Evolutionary conservation across 129 eudicot species (phyloP).

Genomic region (Flaveria robusta): DNA sequence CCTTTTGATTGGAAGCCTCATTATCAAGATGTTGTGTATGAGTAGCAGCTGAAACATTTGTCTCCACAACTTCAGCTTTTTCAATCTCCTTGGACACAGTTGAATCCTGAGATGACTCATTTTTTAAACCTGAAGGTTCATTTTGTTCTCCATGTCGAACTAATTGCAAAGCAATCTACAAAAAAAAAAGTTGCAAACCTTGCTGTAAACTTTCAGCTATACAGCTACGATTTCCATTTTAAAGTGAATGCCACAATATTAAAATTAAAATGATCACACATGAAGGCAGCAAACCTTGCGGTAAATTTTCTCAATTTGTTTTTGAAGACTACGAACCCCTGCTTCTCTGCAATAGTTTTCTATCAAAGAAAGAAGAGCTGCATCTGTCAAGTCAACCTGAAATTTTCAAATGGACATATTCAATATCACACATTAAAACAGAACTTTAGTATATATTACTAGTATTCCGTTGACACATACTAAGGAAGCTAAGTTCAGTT

Average conservation of each 20-base stretch:
- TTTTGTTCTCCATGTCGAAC: constrained; percentile 65
- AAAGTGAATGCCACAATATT: background rate
- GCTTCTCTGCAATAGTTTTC: constrained; percentile 99
- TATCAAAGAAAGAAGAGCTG: constrained; percentile 88
- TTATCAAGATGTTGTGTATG: background rate
- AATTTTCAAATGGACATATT: background rate
- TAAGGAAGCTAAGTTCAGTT: background rate
- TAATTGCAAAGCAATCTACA: constrained; percentile 84
- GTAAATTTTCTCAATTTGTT: constrained; percentile 95
- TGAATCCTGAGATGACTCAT: constrained; percentile 31
- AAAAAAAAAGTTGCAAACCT: background rate
- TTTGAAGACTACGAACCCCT: constrained; percentile 95
- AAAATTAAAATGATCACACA: constrained; percentile 14
- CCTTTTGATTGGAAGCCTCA: constrained; percentile 36
- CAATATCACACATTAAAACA: too few species aligned
- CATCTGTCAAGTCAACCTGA: constrained; percentile 91
- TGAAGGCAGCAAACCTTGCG: constrained; percentile 66
- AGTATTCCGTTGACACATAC: background rate
- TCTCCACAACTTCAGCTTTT: constrained; percentile 56
- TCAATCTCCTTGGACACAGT: constrained; percentile 27
- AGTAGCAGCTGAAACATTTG: constrained; percentile 14
- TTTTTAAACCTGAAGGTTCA: constrained; percentile 40
- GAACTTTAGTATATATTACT: background rate
- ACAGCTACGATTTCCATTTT: background rate
- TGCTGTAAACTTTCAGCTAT: background rate